Evolutionary conservation across 176 grass and related monocot species (phyloP), one percentile per base, ranked within the genome.

Genomic region (Puya raimondii): DNA sequence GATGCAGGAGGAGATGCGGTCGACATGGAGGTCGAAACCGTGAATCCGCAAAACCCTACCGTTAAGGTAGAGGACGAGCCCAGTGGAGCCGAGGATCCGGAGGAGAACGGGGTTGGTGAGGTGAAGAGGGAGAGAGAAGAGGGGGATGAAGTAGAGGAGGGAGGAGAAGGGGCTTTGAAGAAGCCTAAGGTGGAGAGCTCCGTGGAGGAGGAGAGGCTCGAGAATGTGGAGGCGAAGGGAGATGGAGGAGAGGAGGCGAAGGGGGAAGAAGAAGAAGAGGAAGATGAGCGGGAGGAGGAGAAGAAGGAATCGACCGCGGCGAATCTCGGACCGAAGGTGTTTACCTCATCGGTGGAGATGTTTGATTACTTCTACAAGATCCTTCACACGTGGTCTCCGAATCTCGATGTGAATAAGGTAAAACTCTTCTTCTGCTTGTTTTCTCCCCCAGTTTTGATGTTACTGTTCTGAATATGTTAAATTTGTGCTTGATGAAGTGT

Each of bases 351-450:
- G 15, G 68, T 80, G n/a, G 87, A 93, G 71, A 91, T 94, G 87
- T 99, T 99, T 26, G 70, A 93, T 67, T 99, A 94, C 56, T 99
- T 91, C 75, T 72, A 84, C 48, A 78, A 76, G 1, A 72, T 99
- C 16, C 82, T 99, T 8, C 90, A 74, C 67, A 29, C 73, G n/a
- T 99, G 95, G 95, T n/a, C 81, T 57, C 68, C 80, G 16, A 75
- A 88, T 47, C 13, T 93, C 15, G 82, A 94, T 33, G 72, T 91
- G 69, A 99, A 99, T 47, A 74, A 99, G 80, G 95, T 99, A 77
- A 77, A 27, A 16, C 53, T 29, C 29, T 79, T 70, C 23, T 50
- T 26, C 15, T 27, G 14, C 56, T 49, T 67, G 23, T 67, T 17
- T 23, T 64, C 23, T 11, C 42, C 27, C 48, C 7, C 33, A 42